Conservation (phyloP, 2,329 filamentous ascomycete species). For the Fusarium proliferatum region DNA sequence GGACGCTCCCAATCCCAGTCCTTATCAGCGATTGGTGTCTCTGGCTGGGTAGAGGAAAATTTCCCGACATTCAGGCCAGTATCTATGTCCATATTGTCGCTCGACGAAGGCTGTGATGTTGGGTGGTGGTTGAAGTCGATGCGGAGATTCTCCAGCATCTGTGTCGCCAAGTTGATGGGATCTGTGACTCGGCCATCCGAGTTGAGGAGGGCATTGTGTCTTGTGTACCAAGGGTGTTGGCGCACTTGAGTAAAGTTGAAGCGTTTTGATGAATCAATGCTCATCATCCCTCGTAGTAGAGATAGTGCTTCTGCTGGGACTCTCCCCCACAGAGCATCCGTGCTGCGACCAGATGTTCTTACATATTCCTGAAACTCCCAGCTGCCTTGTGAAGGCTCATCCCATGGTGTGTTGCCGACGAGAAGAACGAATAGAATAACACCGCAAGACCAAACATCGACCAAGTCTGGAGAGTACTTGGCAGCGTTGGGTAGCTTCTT, state of each 20-base stretch:
- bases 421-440: conserved; percentile 97
- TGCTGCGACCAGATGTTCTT: conserved; percentile 80
- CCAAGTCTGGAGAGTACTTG: conserved; percentile 81
- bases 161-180: conserved; percentile 86
- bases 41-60: conserved; percentile 87
- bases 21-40: conserved; percentile 77
- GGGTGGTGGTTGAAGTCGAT: conserved; percentile 85
- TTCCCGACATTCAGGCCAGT: conserved; percentile 55
- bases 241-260: conserved; percentile 90
- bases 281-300: conserved; percentile 92
- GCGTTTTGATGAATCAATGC: conserved; percentile 76
- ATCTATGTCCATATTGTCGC: conserved; percentile 79
- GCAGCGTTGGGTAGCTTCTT: conserved; percentile 60
- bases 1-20: conserved; percentile 92
- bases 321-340: conserved; percentile 86
- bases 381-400: conserved; percentile 85
- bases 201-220: conserved; percentile 80
- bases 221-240: conserved; percentile 94
- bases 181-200: conserved; percentile 80
- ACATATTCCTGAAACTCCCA: conserved; percentile 94
- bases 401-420: conserved; percentile 98
- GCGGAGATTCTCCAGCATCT: conserved; percentile 90
- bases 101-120: conserved; percentile 54
- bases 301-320: conserved; percentile 81
- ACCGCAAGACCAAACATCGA: conserved; percentile 97